Conservation (phyloP, 2,329 filamentous ascomycete species). For the Colletotrichum noveboracense region DNA sequence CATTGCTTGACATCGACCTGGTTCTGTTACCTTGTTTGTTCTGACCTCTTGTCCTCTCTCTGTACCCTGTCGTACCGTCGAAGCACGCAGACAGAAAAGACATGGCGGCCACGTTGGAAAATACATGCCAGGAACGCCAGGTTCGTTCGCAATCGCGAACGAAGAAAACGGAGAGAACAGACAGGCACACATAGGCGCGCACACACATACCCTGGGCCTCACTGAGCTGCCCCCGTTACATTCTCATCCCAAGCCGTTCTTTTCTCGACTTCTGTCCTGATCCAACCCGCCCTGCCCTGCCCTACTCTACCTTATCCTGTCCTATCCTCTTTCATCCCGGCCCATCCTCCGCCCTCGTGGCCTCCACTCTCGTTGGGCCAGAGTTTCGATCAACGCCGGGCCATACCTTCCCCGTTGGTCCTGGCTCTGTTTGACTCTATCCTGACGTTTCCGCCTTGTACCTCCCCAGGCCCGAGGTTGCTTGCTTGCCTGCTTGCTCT, state of each 20-base stretch:
- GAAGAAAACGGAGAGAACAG: constrained; percentile 7
- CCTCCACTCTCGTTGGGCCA: constrained; percentile 2
- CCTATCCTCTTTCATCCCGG: neutral
- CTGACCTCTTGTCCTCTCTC: neutral
- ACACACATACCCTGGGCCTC: neutral
- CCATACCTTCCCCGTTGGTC: neutral
- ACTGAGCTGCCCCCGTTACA: neutral
- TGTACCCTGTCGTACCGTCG: neutral
- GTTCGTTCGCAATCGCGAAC: constrained; percentile 22
- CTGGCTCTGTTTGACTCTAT: neutral
- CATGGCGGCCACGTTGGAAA: neutral
- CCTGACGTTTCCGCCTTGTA: constrained; percentile 6
- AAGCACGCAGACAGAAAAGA: neutral
- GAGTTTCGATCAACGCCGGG: constrained; percentile 2
- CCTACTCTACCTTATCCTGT: neutral
- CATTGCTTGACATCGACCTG: neutral
- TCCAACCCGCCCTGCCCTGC: neutral
- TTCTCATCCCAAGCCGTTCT: neutral
- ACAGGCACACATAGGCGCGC: neutral
- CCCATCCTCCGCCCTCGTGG: neutral
- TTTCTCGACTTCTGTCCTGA: neutral
- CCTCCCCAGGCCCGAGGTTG: neutral
- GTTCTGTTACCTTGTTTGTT: neutral
- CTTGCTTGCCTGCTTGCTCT: neutral
- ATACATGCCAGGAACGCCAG: constrained; percentile 3